Percentiles rank a stretch among this genome's conserved stretches.
Evolutionary conservation across 2,329 filamentous ascomycete species (phyloP).

Genomic region (Colletotrichum theobromicola): DNA sequence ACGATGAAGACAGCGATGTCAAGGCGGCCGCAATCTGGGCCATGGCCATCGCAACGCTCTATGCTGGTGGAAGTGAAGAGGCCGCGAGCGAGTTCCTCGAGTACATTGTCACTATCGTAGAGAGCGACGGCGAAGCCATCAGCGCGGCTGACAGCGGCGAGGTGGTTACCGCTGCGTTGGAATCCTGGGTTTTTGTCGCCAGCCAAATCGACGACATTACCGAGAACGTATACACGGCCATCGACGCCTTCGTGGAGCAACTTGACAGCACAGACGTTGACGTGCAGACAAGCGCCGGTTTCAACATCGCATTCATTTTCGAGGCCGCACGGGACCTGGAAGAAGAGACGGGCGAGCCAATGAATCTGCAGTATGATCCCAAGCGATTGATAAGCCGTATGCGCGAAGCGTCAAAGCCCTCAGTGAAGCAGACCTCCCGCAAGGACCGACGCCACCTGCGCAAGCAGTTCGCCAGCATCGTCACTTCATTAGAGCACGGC

Average conservation of each 20-base stretch:
- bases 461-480: conserved; percentile 53
- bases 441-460: conserved; percentile 54
- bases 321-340: conserved; percentile 67
- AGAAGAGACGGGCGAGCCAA: conserved; percentile 52
- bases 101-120: conserved; percentile 77
- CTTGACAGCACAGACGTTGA: conserved; percentile 75
- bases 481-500: conserved; percentile 59
- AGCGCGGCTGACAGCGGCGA: conserved; percentile 73
- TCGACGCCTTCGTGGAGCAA: conserved; percentile 85
- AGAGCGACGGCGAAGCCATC: conserved; percentile 77
- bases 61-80: conserved; percentile 74
- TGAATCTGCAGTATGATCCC: conserved; percentile 56
- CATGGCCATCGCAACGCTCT: conserved; percentile 74
- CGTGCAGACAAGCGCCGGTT: conserved; percentile 79
- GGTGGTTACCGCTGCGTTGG: conserved; percentile 76
- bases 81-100: conserved; percentile 75
- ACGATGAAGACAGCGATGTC: conserved; percentile 67
- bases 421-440: conserved; percentile 55
- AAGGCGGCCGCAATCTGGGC: conserved; percentile 78
- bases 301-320: conserved; percentile 83
- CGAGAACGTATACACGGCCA: conserved; percentile 70
- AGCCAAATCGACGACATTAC: conserved; percentile 79
- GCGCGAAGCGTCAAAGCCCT: conserved; percentile 50
- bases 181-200: conserved; percentile 81
- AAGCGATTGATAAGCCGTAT: conserved; percentile 53